A percentile compares a stretch with the other conserved stretches of the same genome.
These are phyloP conservation scores for Pichia phayaonensis DNA, from an alignment of 805 yeast genomes.

Conservation along the genomic window DNA sequence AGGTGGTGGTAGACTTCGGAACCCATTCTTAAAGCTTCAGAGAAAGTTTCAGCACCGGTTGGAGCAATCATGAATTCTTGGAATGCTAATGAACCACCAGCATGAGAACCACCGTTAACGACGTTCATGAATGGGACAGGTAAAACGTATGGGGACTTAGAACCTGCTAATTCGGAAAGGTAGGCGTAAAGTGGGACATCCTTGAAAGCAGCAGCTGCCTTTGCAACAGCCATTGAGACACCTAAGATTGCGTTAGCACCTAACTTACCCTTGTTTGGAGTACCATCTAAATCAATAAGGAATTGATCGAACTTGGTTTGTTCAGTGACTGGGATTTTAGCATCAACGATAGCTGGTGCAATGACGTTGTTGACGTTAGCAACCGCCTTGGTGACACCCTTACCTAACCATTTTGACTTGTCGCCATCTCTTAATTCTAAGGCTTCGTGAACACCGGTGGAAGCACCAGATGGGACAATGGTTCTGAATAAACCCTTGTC, in stretches of 20 bases:
- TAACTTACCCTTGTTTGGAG: conserved; percentile 92
- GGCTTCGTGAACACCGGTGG: conserved; percentile 99
- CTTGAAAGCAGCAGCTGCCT: conserved; percentile 97
- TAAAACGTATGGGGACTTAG: conserved; percentile 79
- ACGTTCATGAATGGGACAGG: conserved; percentile 99
- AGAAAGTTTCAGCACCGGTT: conserved; percentile 78
- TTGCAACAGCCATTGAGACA: conserved; percentile 94
- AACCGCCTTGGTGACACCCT: conserved; percentile 97
- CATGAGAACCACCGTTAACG: conserved; percentile 99
- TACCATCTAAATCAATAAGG: conserved; percentile 84
- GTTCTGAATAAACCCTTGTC: conserved; percentile 92
- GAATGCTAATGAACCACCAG: conserved; percentile 98
- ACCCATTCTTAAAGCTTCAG: conserved; percentile 96
- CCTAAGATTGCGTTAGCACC: conserved; percentile 99
- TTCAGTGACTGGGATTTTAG: conserved; percentile 74
- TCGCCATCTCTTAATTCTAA: conserved; percentile 97
- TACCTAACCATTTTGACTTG: conserved; percentile 96
- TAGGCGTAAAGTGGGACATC: conserved; percentile 89
- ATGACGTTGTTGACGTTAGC: conserved; percentile 90
- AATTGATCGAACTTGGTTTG: conserved; percentile 84
- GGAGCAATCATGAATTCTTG: conserved; percentile 99
- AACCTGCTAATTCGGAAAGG: conserved; percentile 70
- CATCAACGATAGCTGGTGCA: conserved; percentile 88
- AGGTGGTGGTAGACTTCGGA: conserved; percentile 96
- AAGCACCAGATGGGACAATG: conserved; percentile 99